Conservation (phyloP, 1,284 basidiomycete species). For the Ustilago trichophora region DNA sequence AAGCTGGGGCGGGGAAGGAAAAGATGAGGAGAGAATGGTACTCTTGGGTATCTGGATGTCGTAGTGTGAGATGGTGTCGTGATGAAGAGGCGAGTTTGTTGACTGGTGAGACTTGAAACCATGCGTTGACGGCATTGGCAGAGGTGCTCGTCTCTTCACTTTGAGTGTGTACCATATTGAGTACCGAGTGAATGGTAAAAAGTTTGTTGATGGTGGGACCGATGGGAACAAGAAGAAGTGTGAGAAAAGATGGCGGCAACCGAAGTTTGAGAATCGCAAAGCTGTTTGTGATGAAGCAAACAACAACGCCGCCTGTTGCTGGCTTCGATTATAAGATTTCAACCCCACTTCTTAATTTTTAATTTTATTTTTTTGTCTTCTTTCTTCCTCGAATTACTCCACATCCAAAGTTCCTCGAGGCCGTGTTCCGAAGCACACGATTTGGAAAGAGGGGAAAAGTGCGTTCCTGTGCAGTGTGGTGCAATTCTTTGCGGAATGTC, state of each 20-base stretch:
- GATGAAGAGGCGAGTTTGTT: slow-evolving; percentile 37
- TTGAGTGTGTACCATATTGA: slow-evolving; percentile 2
- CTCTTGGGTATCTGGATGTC: slow-evolving; percentile 36
- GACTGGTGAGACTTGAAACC: slow-evolving; percentile 20
- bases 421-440: slow-evolving; percentile 11
- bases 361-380: no score
- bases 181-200: slow-evolving; percentile 3
- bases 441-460: no score
- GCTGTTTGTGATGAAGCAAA: no score
- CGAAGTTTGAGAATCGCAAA: no score
- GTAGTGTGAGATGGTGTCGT: slow-evolving; percentile 59
- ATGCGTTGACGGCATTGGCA: slow-evolving; percentile 2
- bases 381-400: slow-evolving; percentile 1
- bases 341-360: no score
- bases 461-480: no score
- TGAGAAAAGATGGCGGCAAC: slow-evolving; percentile 1
- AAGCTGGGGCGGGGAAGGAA: slow-evolving; percentile 41
- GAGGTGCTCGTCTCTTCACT: slow-evolving; percentile 1
- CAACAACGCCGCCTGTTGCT: not conserved
- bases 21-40: slow-evolving; percentile 61
- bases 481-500: no score
- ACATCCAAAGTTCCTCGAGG: not conserved
- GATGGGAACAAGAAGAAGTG: not conserved
- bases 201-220: not conserved
- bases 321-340: no score